Conservation (phyloP, 371 early-diverging fungal species). For the Mortierella sp. region DNA sequence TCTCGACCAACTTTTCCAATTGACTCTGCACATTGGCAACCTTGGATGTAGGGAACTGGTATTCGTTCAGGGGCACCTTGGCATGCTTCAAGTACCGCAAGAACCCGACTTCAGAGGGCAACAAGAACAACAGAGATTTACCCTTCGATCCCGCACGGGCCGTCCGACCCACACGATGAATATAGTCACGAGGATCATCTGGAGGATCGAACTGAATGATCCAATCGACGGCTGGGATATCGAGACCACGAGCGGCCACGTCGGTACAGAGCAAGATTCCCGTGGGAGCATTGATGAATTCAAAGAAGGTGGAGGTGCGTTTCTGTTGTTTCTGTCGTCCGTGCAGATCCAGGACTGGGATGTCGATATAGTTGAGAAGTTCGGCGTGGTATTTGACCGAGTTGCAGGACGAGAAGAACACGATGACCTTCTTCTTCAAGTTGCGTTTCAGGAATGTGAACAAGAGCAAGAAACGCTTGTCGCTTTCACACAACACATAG, state of each 20-base stretch:
- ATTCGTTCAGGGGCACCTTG: slow-evolving; percentile 97
- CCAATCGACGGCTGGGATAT: slow-evolving; percentile 98
- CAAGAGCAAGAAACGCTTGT: slow-evolving; percentile 87
- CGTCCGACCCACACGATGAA: slow-evolving; percentile 99
- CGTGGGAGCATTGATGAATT: slow-evolving; percentile 91
- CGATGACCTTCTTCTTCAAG: slow-evolving; percentile 94
- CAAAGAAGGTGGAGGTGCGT: slow-evolving; percentile 95
- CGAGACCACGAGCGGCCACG: slow-evolving; percentile 98
- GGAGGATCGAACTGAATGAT: slow-evolving; percentile 99
- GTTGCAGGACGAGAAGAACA: slow-evolving; percentile 96
- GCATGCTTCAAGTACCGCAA: slow-evolving; percentile 97
- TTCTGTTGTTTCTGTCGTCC: slow-evolving; percentile 95
- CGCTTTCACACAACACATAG: slow-evolving; percentile 92
- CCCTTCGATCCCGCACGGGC: slow-evolving; percentile 96
- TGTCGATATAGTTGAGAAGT: slow-evolving; percentile 96
- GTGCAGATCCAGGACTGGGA: slow-evolving; percentile 95
- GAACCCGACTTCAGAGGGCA: slow-evolving; percentile 96
- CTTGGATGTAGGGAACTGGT: slow-evolving; percentile 94
- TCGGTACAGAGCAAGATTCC: slow-evolving; percentile 97
- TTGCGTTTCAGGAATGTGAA: slow-evolving; percentile 96
- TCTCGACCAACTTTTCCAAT: slow-evolving; percentile 95
- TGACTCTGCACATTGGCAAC: slow-evolving; percentile 95
- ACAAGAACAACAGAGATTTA: slow-evolving; percentile 92
- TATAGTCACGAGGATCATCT: slow-evolving; percentile 97
- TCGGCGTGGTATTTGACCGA: slow-evolving; percentile 96